phyloP scores from a whole-genome alignment of 345 rosid genomes.

The Theobroma cacao region DNA sequence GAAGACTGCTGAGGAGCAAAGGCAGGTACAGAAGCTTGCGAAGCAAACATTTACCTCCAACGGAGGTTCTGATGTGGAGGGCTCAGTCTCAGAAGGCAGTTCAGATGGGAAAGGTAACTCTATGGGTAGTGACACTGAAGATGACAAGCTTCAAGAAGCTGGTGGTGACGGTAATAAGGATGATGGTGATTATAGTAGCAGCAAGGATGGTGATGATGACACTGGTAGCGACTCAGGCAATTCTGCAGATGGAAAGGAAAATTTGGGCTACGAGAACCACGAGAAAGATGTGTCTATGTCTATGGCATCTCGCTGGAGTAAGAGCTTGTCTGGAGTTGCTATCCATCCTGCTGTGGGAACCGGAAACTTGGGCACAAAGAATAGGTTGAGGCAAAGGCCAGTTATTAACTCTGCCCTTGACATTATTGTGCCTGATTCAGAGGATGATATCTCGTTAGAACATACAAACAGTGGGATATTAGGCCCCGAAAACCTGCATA shows the following conservation, averaged over 20 bases:
- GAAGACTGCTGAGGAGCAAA: slow-evolving; percentile 21
- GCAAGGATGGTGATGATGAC: slow-evolving; percentile 21
- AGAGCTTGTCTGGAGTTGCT: slow-evolving; percentile 33
- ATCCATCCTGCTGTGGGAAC: slow-evolving; percentile 26
- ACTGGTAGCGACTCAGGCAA: slow-evolving; percentile 9
- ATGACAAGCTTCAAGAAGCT: slow-evolving; percentile 26
- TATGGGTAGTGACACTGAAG: slow-evolving; percentile 24
- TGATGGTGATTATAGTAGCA: slow-evolving; percentile 18
- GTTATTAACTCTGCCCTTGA: slow-evolving; percentile 52
- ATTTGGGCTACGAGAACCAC: slow-evolving; percentile 6
- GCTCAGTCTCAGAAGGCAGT: slow-evolving; percentile 20
- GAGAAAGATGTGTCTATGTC: not conserved
- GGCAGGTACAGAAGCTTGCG: slow-evolving; percentile 10
- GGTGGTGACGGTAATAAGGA: slow-evolving; percentile 3
- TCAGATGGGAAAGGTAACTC: slow-evolving; percentile 13
- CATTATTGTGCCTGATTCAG: slow-evolving; percentile 33
- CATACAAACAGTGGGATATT: not conserved
- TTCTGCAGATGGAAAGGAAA: slow-evolving; percentile 21
- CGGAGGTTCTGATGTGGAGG: slow-evolving; percentile 16
- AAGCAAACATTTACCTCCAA: slow-evolving; percentile 14
- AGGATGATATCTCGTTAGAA: slow-evolving; percentile 26
- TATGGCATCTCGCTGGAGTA: slow-evolving; percentile 26
- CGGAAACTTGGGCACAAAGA: slow-evolving; percentile 35
- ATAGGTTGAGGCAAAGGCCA: slow-evolving; percentile 57
- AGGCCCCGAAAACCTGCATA: slow-evolving; percentile 4